Evolutionary conservation across 169 alveolate genomes (phyloP).

Genomic region (Plasmodium malariae): DNA sequence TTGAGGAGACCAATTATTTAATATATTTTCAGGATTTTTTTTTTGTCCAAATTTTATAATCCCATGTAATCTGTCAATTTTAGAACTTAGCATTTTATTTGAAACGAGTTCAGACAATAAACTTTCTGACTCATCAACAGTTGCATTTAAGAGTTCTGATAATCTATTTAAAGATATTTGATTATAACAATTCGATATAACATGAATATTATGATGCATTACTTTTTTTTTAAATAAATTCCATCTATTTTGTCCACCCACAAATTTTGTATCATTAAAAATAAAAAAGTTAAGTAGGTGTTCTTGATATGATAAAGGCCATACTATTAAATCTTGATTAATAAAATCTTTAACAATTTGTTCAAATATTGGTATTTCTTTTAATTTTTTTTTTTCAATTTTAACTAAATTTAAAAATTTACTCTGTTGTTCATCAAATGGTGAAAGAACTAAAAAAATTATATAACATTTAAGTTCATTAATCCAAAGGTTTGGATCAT

Average conservation of each 20-base stretch:
- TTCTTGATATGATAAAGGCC: conserved; percentile 77
- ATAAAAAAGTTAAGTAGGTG: conserved; percentile 60
- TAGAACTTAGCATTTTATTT: conserved; percentile 77
- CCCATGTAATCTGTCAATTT: conserved; percentile 83
- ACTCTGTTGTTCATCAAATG: conserved; percentile 68
- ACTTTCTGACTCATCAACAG: conserved; percentile 75
- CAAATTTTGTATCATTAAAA: conserved; percentile 41
- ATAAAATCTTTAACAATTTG: conserved; percentile 78
- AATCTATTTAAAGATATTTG: conserved; percentile 76
- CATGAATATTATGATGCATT: conserved; percentile 84
- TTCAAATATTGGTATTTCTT: conserved; percentile 76
- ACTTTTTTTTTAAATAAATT: conserved; percentile 80
- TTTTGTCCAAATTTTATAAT: conserved; percentile 80
- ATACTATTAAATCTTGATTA: conserved; percentile 77
- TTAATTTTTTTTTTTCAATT: conserved; percentile 76
- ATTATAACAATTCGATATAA: conserved; percentile 81
- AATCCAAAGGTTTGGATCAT: conserved; percentile 44
- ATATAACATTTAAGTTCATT: conserved; percentile 69
- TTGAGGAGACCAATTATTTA: conserved; percentile 80
- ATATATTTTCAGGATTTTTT: conserved; percentile 78
- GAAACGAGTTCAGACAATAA: conserved; percentile 82
- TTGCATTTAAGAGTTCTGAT: conserved; percentile 67
- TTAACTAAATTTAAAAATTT: conserved; percentile 49
- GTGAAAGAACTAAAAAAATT: conserved; percentile 39
- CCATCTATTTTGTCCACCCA: conserved; percentile 77